phyloP scores from a whole-genome alignment of 805 yeast genomes.

The Tetrapisispora iriomotensis region DNA sequence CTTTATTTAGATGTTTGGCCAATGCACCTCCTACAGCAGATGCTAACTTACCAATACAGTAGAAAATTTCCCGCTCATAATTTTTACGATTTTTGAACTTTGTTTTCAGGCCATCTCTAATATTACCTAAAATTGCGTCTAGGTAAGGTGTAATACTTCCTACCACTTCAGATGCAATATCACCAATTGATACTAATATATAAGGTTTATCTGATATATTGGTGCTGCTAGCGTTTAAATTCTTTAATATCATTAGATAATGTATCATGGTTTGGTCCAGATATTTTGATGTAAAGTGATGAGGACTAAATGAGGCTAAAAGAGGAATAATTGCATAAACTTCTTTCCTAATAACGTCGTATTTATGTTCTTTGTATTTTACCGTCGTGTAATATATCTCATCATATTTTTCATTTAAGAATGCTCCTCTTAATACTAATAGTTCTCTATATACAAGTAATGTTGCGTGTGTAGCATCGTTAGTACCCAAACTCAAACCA shows the following conservation, averaged over 20 bases:
- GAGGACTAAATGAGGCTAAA: constrained; percentile 68
- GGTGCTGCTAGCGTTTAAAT: constrained; percentile 35
- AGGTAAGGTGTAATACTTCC: constrained; percentile 79
- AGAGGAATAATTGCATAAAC: constrained; percentile 78
- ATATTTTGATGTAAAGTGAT: constrained; percentile 66
- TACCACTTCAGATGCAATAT: constrained; percentile 64
- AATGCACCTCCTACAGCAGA: constrained; percentile 87
- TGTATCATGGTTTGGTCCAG: constrained; percentile 70
- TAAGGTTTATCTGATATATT: constrained; percentile 51
- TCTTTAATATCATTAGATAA: constrained; percentile 68
- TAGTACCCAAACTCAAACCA: constrained; percentile 42
- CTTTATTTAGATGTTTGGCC: constrained; percentile 78
- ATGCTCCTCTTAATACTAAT: constrained; percentile 59
- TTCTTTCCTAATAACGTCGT: constrained; percentile 67
- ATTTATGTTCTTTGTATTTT: constrained; percentile 67
- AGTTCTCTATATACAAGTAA: constrained; percentile 74
- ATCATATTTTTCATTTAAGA: constrained; percentile 61
- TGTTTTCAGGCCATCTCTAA: constrained; percentile 62
- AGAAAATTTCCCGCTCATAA: constrained; percentile 76
- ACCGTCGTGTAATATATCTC: constrained; percentile 68
- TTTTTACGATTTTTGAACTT: constrained; percentile 50
- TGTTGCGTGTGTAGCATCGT: constrained; percentile 81
- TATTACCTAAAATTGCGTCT: constrained; percentile 76
- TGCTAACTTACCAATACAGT: constrained; percentile 79
- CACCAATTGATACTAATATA: constrained; percentile 73